Evolutionary conservation across 2,329 filamentous ascomycete genomes (phyloP), one percentile per base, ranked within the genome.

Genomic region (Parastagonospora nodorum): DNA sequence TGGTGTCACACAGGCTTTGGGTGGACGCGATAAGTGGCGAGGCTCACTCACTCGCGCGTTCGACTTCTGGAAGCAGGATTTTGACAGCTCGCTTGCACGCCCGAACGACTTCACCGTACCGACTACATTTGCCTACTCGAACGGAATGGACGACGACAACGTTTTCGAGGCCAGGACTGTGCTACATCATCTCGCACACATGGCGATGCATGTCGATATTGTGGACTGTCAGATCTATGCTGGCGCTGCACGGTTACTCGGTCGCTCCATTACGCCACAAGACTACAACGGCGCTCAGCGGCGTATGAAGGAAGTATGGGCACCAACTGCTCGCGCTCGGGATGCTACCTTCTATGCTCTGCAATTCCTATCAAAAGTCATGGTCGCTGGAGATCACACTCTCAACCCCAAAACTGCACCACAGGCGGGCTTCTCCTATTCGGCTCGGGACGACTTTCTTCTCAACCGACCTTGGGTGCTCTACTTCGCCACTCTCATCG

Each of bases 191-290:
- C 80, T 99, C 10, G 94, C 94, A 0, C 94, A 97, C 73, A 97
- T 99, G 90, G 91, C 92, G 2, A 96, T 96, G 83, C 92, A 97
- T 68, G 92, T 96, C 19, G 93, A 97, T 68, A 91, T 97, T 46
- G 90, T 96, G n/a, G 93, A 97, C 72, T 93, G 92, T 66, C 93
- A 97, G 74, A 95, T 97, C 59, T 97, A 94, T 72, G 94, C 93
- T 5, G 87, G 92, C 8, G 91, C 93, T 1, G 90, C 88, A 61
- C 83, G 92, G 28, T 82, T 97, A 2, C 84, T 97, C 4, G 93
- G 94, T 16, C 86, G 93, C 40, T 87, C 88, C 0, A 95, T 97
- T 53, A 92, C 90, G 1, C 80, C 85, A 1, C 85, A 90, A 55
- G 94, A 97, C 74, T 87, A 94, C 49, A 86, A 82, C 56, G 88